Base-by-base conservation (phyloP, 176 grass and related monocot species). In the Lolium rigidum region DNA sequence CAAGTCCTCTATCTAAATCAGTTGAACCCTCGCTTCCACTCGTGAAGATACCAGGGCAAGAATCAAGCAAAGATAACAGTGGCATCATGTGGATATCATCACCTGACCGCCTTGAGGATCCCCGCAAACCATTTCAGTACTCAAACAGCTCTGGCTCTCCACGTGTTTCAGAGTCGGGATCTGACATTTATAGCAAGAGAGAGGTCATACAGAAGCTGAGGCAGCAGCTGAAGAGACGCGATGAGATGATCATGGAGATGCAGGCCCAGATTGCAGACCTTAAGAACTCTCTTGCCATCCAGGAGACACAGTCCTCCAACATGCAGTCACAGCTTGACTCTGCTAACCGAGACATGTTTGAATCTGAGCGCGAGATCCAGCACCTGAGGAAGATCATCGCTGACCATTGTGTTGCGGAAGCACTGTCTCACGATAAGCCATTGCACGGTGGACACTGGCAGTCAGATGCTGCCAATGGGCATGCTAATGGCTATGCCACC, bases 241-340 rank as follows among this genome's bases (percentile, higher is more conserved):
- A 99, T 17, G 92, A 96, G 46, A 99, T 91, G 87, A 91, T 99
- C 79, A 96, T 99, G 92, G 94, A 96, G 80, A 94, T 96, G 94
- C 97, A 99, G 85, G 24, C 90, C 80, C 94, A 99, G 83, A 99
- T 96, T 28, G 77, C 82, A 13, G 92, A 93, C 54, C 83, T 99
- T 57, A 95, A 96, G 80, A 99, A 80, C 81, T 96, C 92, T 70
- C 76, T 99, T 60, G 87, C 83, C 81, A 88, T 93, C 81, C 92
- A 94, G 86, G 89, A 94, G 80, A 83, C 82, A 47, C 86, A 90
- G 48, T 88, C 83, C 3, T 81, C 78, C 57, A 92, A 88, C 90
- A 84, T 99, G 76, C 92, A 94, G 79, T 76, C 87, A 41, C 97
- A 99, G 55, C 84, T 93, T n/a, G 92, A 99, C 80, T 55, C 90